phyloP scores from a whole-genome alignment of 2,329 filamentous ascomycete genomes.

The Colletotrichum somersetense region DNA sequence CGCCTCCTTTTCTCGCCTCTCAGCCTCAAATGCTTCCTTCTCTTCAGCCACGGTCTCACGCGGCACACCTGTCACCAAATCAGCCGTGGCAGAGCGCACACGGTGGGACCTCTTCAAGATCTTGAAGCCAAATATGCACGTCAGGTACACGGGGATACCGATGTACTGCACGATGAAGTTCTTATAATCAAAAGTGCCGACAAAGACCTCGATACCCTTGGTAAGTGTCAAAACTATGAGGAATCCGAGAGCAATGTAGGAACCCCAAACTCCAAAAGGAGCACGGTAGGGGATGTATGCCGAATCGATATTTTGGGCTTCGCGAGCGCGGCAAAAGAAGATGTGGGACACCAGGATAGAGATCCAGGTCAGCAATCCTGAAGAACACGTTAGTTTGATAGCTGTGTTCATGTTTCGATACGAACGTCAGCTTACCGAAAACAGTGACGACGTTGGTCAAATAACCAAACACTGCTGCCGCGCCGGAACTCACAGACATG shows the following conservation, averaged over 20 bases:
- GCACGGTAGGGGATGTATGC: constrained; percentile 54
- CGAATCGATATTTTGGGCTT: constrained; percentile 52
- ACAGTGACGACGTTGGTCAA: constrained; percentile 48
- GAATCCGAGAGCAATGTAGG: constrained; percentile 25
- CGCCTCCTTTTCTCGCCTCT: constrained; percentile 14
- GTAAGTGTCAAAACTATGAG: constrained; percentile 21
- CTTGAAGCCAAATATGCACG: constrained; percentile 24
- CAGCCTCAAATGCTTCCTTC: not conserved
- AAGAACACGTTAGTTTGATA: not conserved
- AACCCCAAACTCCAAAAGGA: constrained; percentile 42
- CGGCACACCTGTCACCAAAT: constrained; percentile 22
- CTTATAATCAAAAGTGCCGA: constrained; percentile 31
- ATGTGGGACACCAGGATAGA: constrained; percentile 56
- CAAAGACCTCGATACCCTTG: constrained; percentile 29
- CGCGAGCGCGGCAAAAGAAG: constrained; percentile 53
- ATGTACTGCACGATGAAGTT: constrained; percentile 35
- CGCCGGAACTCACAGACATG: constrained; percentile 54
- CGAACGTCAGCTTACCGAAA: not conserved
- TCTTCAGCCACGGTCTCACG: constrained; percentile 15
- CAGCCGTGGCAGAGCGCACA: not conserved
- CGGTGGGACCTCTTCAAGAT: not conserved
- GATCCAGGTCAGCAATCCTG: constrained; percentile 49
- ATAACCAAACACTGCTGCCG: constrained; percentile 53
- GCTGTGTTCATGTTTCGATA: not conserved
- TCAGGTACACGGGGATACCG: constrained; percentile 26